A percentile compares a stretch with the other conserved stretches of the same genome.
Conservation (phyloP, 1,139 yeast species). For the Saccharomycopsis crataegensis region DNA sequence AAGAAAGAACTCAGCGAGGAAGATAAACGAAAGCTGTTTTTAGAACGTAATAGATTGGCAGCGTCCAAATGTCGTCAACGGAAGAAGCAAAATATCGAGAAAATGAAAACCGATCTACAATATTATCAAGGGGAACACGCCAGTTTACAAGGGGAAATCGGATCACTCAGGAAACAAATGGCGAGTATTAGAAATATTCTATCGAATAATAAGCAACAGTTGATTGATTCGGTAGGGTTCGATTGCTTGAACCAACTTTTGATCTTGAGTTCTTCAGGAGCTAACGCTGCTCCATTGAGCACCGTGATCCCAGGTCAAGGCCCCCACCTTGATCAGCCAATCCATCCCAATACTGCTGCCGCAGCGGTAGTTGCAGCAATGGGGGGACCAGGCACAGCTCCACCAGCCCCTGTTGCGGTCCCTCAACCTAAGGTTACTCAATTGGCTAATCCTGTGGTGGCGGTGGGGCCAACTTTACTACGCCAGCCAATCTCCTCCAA, state of each 20-base stretch:
- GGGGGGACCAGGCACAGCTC: background rate
- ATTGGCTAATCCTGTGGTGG: background rate
- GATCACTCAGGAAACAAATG: conserved; percentile 53
- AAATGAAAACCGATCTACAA: conserved; percentile 70
- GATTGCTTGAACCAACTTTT: conserved; percentile 10
- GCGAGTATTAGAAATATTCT: conserved; percentile 38
- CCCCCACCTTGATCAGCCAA: background rate
- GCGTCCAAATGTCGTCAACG: conserved; percentile 94
- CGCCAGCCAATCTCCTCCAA: no score
- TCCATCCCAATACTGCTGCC: background rate
- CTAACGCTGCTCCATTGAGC: background rate
- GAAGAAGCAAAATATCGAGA: conserved; percentile 80
- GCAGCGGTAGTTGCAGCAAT: background rate
- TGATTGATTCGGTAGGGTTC: conserved; percentile 3
- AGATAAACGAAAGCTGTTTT: conserved; percentile 71
- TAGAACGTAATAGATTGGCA: conserved; percentile 90
- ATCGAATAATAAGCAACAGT: background rate
- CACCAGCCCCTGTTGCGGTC: background rate
- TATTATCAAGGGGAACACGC: conserved; percentile 69
- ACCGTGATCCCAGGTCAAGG: no score
- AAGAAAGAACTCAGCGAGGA: conserved; percentile 36
- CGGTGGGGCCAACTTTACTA: background rate
- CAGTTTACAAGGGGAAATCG: conserved; percentile 52
- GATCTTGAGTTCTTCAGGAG: background rate
- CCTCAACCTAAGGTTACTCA: background rate